These are phyloP conservation scores for Colletotrichum spaethianum DNA, from an alignment of 2,329 filamentous ascomycete species.

Conservation along the genomic window DNA sequence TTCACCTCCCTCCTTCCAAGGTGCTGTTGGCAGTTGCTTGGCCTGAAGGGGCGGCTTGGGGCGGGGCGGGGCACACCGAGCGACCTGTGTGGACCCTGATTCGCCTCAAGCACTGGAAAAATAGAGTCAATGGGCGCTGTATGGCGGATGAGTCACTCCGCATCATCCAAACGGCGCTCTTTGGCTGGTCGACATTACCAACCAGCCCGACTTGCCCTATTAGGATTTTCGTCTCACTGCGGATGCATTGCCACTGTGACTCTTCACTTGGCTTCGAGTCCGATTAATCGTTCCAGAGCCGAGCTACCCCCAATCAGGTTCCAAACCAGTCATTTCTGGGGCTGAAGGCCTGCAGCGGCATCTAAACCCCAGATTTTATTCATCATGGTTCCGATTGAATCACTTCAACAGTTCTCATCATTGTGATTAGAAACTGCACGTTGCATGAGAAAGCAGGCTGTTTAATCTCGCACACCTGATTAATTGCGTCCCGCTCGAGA, in stretches of 20 bases:
- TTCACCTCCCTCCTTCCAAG: conserved; percentile 9
- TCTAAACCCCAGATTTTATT: neutral
- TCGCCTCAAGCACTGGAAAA: conserved; percentile 17
- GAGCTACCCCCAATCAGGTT: conserved; percentile 4
- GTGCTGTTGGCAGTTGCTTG: conserved; percentile 1
- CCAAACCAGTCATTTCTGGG: conserved; percentile 6
- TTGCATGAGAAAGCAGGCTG: neutral
- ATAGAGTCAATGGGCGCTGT: conserved; percentile 27
- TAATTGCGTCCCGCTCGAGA: conserved; percentile 17
- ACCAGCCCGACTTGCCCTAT: conserved; percentile 13
- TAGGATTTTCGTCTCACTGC: neutral
- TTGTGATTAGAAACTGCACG: neutral
- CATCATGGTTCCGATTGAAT: conserved; percentile 17
- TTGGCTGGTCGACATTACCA: conserved; percentile 13
- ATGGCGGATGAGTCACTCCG: conserved; percentile 38
- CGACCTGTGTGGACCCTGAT: conserved; percentile 32
- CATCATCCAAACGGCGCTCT: conserved; percentile 5
- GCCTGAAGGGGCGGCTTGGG: conserved; percentile 12
- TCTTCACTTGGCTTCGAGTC: neutral
- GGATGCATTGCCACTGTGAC: conserved; percentile 34
- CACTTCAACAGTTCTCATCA: neutral
- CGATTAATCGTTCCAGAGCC: neutral
- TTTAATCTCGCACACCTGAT: neutral
- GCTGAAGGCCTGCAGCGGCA: neutral
- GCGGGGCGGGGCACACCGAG: conserved; percentile 33